Evolutionary conservation across 495 filamentous ascomycete genomes (phyloP).

Genomic region (Hypoxylon intermedium): DNA sequence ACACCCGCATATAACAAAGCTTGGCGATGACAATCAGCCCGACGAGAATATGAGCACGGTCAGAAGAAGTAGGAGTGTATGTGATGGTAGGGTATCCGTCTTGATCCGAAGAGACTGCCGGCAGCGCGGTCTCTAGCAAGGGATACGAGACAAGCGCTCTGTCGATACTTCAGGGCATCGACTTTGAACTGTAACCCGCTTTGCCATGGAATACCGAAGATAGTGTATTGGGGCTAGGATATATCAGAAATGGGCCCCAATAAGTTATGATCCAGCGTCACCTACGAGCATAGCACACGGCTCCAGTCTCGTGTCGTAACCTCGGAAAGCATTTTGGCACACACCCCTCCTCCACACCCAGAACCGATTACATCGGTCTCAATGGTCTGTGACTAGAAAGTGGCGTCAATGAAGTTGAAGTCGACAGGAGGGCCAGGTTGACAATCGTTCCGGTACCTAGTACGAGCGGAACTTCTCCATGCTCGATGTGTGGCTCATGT

Average conservation of each 20-base stretch:
- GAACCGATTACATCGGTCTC: slow-evolving; percentile 78
- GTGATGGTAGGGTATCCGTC: slow-evolving; percentile 63
- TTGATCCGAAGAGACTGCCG: no score
- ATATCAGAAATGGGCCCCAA: not conserved
- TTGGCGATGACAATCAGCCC: slow-evolving; percentile 67
- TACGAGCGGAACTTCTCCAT: slow-evolving; percentile 43
- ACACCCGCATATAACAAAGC: slow-evolving; percentile 72
- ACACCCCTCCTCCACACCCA: slow-evolving; percentile 78
- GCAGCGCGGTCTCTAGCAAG: no score
- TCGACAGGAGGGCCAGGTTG: slow-evolving; percentile 53
- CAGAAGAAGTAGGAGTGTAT: slow-evolving; percentile 67
- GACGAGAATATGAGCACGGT: slow-evolving; percentile 65
- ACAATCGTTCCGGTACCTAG: no score
- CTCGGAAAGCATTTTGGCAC: slow-evolving; percentile 77
- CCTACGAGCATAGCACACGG: no score
- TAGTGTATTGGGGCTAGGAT: not conserved
- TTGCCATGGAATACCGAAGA: slow-evolving; percentile 59
- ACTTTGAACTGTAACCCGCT: slow-evolving; percentile 68
- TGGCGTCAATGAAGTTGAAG: slow-evolving; percentile 43
- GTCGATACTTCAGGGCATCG: slow-evolving; percentile 59
- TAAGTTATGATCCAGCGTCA: not conserved
- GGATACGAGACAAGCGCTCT: no score
- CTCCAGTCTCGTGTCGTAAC: slow-evolving; percentile 74
- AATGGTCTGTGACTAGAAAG: slow-evolving; percentile 46
- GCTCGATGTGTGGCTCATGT: not conserved